These are phyloP conservation scores for Phlebopus sp. DNA, from an alignment of 1,284 basidiomycete species.

Conservation along the genomic window DNA sequence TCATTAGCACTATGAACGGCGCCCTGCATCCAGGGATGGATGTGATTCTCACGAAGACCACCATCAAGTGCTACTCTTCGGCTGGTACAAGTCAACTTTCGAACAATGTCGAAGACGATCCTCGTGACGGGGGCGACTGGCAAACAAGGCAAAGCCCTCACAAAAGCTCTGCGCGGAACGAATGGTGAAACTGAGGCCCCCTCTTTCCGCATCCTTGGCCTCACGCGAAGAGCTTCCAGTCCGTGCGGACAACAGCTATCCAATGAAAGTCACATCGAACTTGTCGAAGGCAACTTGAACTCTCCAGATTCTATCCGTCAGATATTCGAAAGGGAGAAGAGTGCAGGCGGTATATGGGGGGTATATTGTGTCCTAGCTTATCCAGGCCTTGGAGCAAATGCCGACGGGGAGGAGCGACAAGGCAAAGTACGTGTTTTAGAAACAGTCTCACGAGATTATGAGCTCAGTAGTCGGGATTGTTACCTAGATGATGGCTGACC, in stretches of 20 bases:
- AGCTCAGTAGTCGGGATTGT: not conserved
- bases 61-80: too few species aligned
- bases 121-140: slow-evolving; percentile 45
- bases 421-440: slow-evolving; percentile 33
- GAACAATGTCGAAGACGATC: slow-evolving; percentile 21
- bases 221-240: slow-evolving; percentile 38
- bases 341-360: slow-evolving; percentile 36
- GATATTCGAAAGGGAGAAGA: slow-evolving; percentile 39
- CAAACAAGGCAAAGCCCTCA: slow-evolving; percentile 40
- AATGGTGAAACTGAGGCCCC: slow-evolving; percentile 2
- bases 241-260: slow-evolving; percentile 28
- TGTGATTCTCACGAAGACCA: too few species aligned
- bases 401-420: slow-evolving; percentile 39
- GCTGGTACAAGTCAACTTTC: too few species aligned
- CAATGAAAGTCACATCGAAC: slow-evolving; percentile 25
- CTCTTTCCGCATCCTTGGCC: slow-evolving; percentile 36
- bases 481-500: slow-evolving; percentile 33
- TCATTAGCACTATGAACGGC: too few species aligned
- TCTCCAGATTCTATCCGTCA: slow-evolving; percentile 27
- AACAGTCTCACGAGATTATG: not conserved
- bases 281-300: slow-evolving; percentile 39
- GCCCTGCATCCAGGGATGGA: too few species aligned
- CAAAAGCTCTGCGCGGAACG: slow-evolving; percentile 27
- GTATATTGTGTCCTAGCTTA: slow-evolving; percentile 40
- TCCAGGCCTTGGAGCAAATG: slow-evolving; percentile 40